phyloP scores from a whole-genome alignment of 164 flowering plant species.

The Vitis vinifera region ASM3070453v1 NC_081810.1:22060001-22060500 shows the following conservation, averaged over 20 bases:
- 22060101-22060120: conserved; percentile 75
- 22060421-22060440: conserved; percentile 86
- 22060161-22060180: conserved; percentile 71
- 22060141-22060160: conserved; percentile 92
- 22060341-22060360: conserved; percentile 5
- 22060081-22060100: conserved; percentile 75
- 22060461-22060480: conserved; percentile 51
- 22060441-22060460: conserved; percentile 79
- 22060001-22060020: conserved; percentile 89
- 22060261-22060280: background rate
- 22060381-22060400: conserved; percentile 87
- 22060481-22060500: background rate
- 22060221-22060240: background rate
- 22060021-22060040: conserved; percentile 88
- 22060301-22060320: conserved; percentile 9
- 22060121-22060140: conserved; percentile 70
- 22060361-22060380: conserved; percentile 72
- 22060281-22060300: background rate
- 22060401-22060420: conserved; percentile 91
- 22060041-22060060: conserved; percentile 71
- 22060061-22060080: conserved; percentile 88
- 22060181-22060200: conserved; percentile 2
- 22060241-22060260: background rate
- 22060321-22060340: conserved; percentile 2
- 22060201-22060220: background rate